Base-by-base conservation (phyloP, 129 eudicot species). In the Scalesia atractyloides region DNA sequence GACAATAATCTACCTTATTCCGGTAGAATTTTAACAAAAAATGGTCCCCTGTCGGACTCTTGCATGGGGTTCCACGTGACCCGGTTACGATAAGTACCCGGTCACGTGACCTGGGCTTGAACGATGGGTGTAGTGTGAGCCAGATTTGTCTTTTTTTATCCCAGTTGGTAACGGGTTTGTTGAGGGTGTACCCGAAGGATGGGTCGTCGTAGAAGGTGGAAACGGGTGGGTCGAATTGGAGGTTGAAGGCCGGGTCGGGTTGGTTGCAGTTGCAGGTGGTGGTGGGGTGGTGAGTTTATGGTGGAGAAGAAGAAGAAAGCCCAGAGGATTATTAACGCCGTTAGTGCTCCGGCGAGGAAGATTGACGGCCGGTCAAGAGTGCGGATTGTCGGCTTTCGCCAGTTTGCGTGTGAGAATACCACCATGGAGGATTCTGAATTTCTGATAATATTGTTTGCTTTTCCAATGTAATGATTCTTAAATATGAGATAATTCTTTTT, bases 141-240 rank as follows among this genome's bases (percentile, higher is more conserved):
- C 85, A 81, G 1, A 48, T 26, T 60, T 12, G 19, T 16, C 85
- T 37, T 22, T 81, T 81, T 0, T 6, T 59, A 60, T 81, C 81
- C 81, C 81, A 81, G 50, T 76, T 71, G 16, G 52, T 54, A 1
- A 81, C 53, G 15, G 50, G 78, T 24, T 54, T 58, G 48, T 70
- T 33, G 52, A 81, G 0, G 19, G 78, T 70, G 78, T 81, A 81
- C 4, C 78, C 66, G 74, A 81, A 70, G n/a, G 17, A 30, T 49
- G 78, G 81, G 81, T 81, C 85, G 74, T 81, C 85, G 77, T 76
- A 81, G 74, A 76, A 81, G 68, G 85, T 81, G 24, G 73, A 18
- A 30, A 69, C 10, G 7, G 84, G 81, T 11, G 84, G 84, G 76
- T 81, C 83, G 67, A 7, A 73, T 5, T 16, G 46, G 30, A 69